A percentile compares a stretch with the other conserved stretches of the same genome.
Evolutionary conservation across 805 yeast genomes (phyloP).

Genomic region (Metschnikowia bowlesiae): DNA sequence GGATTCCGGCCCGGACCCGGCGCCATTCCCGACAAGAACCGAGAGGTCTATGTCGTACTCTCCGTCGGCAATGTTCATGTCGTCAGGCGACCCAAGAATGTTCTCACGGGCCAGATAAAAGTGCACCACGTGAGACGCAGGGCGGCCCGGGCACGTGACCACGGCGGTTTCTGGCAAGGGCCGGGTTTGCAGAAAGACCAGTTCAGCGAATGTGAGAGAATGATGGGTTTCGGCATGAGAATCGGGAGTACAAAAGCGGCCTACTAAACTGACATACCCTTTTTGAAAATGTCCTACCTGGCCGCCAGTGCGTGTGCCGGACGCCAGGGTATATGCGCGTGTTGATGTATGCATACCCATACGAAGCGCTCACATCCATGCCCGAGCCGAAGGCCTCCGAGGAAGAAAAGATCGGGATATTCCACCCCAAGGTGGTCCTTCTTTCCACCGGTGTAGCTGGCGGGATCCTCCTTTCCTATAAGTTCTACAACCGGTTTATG

Average conservation of each 20-base stretch:
- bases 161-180: too few species aligned
- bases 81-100: not conserved
- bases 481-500: constrained; percentile 31
- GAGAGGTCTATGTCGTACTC: constrained; percentile 41
- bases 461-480: constrained; percentile 24
- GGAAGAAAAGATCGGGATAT: constrained; percentile 12
- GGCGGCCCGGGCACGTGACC: too few species aligned
- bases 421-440: constrained; percentile 38
- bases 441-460: constrained; percentile 34
- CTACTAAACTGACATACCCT: too few species aligned
- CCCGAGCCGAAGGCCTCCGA: not conserved
- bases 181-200: too few species aligned
- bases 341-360: not conserved
- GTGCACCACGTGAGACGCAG: not conserved
- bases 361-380: not conserved
- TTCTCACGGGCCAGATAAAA: not conserved
- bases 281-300: not conserved
- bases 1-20: not conserved
- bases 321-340: not conserved
- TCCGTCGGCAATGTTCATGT: constrained; percentile 37
- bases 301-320: not conserved
- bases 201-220: too few species aligned
- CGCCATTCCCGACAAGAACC: constrained; percentile 13
- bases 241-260: too few species aligned
- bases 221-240: not conserved